Percentiles rank a stretch among this genome's conserved stretches.
Evolutionary conservation across 257 asterid species (phyloP).

Genomic region (Lycium ferocissimum): DNA sequence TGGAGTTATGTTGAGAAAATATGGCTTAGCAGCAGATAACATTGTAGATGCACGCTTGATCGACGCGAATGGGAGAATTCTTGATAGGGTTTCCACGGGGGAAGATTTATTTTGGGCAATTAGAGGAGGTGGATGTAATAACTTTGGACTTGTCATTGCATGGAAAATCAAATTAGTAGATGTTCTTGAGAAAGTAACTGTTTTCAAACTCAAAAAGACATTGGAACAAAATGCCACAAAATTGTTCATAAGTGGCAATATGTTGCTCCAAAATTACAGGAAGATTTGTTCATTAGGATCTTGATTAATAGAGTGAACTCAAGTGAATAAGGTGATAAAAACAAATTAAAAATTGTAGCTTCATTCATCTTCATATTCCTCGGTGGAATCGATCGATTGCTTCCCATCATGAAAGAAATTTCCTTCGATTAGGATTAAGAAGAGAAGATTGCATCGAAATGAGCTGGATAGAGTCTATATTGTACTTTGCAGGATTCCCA

Average conservation of each 20-base stretch:
- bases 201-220: not conserved
- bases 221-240: slow-evolving; percentile 1
- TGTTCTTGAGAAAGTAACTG: slow-evolving; percentile 20
- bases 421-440: slow-evolving; percentile 22
- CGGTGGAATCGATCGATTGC: not conserved
- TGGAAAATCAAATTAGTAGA: slow-evolving; percentile 28
- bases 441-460: slow-evolving; percentile 26
- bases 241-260: slow-evolving; percentile 32
- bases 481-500: slow-evolving; percentile 31
- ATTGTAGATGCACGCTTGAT: slow-evolving; percentile 33
- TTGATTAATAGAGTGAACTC: slow-evolving; percentile 4
- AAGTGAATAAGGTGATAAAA: not conserved
- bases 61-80: slow-evolving; percentile 16
- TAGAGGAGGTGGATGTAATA: slow-evolving; percentile 23
- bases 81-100: slow-evolving; percentile 26
- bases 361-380: slow-evolving; percentile 26
- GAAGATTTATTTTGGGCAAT: slow-evolving; percentile 33
- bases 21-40: slow-evolving; percentile 32
- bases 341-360: not conserved
- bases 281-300: slow-evolving; percentile 32
- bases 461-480: slow-evolving; percentile 29
- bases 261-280: slow-evolving; percentile 26
- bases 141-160: slow-evolving; percentile 29
- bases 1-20: slow-evolving; percentile 29
- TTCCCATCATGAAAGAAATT: slow-evolving; percentile 24